Percentiles rank a stretch among this genome's conserved stretches.
Conservation (phyloP, 805 yeast genomes). For the Candida corydali region DNA sequence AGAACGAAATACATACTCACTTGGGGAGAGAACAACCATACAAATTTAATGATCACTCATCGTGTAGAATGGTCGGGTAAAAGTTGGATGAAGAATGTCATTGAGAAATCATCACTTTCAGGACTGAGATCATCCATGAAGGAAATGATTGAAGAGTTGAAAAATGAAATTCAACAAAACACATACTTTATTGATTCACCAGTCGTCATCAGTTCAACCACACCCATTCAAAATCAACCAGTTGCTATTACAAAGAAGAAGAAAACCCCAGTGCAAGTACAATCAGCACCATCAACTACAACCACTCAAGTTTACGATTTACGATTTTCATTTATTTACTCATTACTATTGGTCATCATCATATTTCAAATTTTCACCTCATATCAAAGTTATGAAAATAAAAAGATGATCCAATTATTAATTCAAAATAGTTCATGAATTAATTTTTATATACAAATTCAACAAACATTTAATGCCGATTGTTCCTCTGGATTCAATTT, state of each 20-base stretch:
- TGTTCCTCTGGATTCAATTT: conserved; percentile 24
- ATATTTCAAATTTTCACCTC: neutral
- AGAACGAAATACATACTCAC: conserved; percentile 66
- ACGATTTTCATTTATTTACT: neutral
- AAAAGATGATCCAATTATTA: neutral
- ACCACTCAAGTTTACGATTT: conserved; percentile 1
- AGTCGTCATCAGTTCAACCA: conserved; percentile 1
- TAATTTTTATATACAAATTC: neutral
- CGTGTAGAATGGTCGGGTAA: conserved; percentile 85
- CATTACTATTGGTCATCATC: neutral
- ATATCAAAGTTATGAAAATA: neutral
- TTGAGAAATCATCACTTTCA: conserved; percentile 76
- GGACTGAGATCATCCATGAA: conserved; percentile 72
- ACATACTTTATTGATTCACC: conserved; percentile 21
- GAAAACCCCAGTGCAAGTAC: too few species aligned
- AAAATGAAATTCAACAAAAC: conserved; percentile 19
- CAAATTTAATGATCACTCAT: conserved; percentile 62
- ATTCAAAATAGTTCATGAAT: neutral
- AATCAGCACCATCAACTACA: neutral
- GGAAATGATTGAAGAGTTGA: conserved; percentile 41
- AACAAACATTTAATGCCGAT: conserved; percentile 25
- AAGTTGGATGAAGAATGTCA: conserved; percentile 87
- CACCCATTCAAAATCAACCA: too few species aligned
- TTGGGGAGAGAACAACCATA: conserved; percentile 67
- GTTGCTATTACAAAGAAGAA: too few species aligned